phyloP scores from a whole-genome alignment of 331 rosid genomes.

The Malus hybrid region DNA sequence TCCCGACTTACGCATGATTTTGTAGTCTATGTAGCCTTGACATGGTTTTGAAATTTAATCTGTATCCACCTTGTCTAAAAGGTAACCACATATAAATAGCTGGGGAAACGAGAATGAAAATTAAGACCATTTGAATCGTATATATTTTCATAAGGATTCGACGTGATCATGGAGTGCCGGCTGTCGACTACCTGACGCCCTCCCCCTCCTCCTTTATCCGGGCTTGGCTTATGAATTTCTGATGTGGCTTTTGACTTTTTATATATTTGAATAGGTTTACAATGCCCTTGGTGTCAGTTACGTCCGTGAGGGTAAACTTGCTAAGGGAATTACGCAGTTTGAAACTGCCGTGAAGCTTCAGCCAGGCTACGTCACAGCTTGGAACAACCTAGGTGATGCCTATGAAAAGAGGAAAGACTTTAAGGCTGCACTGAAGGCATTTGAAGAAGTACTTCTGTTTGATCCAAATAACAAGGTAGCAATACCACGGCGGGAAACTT shows the following conservation, averaged over 20 bases:
- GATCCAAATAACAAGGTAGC: conserved; percentile 94
- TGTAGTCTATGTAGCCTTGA: background rate
- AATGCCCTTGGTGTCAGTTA: conserved; percentile 90
- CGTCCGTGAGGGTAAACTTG: conserved; percentile 72
- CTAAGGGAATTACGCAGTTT: conserved; percentile 74
- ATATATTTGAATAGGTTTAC: conserved; percentile 50
- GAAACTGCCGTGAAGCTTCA: conserved; percentile 90
- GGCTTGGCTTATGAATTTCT: background rate
- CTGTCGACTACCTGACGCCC: too few species aligned
- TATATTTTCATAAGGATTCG: too few species aligned
- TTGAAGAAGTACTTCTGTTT: conserved; percentile 86
- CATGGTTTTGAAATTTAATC: background rate
- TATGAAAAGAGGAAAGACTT: conserved; percentile 71
- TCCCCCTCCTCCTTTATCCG: too few species aligned
- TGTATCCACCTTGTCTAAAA: too few species aligned
- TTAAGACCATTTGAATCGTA: too few species aligned
- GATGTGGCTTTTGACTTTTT: background rate
- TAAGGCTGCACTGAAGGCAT: conserved; percentile 72
- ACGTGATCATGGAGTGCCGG: too few species aligned
- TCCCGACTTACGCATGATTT: background rate
- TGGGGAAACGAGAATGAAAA: too few species aligned
- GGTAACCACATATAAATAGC: too few species aligned
- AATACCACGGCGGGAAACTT: conserved; percentile 69
- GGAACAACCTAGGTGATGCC: conserved; percentile 98
- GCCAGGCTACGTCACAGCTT: conserved; percentile 92